These are phyloP conservation scores for Galerina sulciceps DNA, from an alignment of 768 basidiomycete species.

Conservation along the genomic window DNA sequence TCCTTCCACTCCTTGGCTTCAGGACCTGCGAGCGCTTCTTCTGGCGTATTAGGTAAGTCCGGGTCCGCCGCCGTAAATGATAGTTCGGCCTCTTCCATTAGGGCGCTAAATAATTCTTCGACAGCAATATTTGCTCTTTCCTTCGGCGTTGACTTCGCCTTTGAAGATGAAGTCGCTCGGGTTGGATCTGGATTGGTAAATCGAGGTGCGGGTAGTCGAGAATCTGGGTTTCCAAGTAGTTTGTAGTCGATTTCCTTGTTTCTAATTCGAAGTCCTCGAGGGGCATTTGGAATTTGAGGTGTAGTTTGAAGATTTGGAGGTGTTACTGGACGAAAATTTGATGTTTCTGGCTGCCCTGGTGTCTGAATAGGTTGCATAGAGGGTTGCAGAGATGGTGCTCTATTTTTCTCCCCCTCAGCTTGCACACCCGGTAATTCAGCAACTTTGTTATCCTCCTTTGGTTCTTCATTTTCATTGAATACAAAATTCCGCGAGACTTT, in stretches of 20 bases:
- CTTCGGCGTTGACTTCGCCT: neutral
- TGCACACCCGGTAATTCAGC: constrained; percentile 12
- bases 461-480: constrained; percentile 23
- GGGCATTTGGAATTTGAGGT: too few relatives aligned
- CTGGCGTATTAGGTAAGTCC: too few relatives aligned
- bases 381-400: too few relatives aligned
- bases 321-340: too few relatives aligned
- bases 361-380: too few relatives aligned
- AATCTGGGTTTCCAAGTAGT: constrained; percentile 2
- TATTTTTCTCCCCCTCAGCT: constrained; percentile 20
- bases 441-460: constrained; percentile 17
- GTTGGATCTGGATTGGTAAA: neutral
- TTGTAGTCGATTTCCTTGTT: neutral
- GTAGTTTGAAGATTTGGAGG: neutral
- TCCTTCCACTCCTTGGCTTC: constrained; percentile 21
- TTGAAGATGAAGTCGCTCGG: constrained; percentile 3
- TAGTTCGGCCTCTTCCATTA: neutral
- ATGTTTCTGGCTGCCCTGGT: too few relatives aligned
- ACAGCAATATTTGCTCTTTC: constrained; percentile 2
- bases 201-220: neutral
- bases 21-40: constrained; percentile 1
- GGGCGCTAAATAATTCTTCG: neutral
- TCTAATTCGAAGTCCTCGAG: neutral
- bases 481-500: constrained; percentile 29
- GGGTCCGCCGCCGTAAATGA: neutral